Base-by-base conservation (phyloP, 345 rosid genomes). In the Citrus glauca region DNA sequence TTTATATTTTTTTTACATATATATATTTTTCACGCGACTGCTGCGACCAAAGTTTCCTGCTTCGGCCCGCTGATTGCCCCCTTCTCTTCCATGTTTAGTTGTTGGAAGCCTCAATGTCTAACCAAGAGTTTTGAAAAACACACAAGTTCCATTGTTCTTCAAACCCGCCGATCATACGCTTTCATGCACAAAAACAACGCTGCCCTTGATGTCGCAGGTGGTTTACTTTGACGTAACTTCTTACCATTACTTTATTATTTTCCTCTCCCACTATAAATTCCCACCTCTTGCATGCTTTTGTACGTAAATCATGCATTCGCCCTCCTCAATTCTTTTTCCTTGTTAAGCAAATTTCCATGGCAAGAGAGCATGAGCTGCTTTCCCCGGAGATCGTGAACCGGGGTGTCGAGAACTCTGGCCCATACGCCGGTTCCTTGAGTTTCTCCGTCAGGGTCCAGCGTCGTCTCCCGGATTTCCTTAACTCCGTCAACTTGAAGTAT, bases 401-500 rank as follows among this genome's bases (percentile, higher is more conserved):
- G 53, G 91, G 85, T 20, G 66, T 80, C 13, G 82, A 83, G 70
- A 84, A 80, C 50, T 82, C 87, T 0, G 85, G 86, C 11, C 81
- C 86, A 22, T 50, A 83, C 27, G 86, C 89, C 17, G 87, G 90
- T n/a, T 85, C 91, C 27, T 64, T 80, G 73, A 78, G 72, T 63
- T 85, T 86, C 85, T 83, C 86, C 0, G 87, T 88, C 16, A 81
- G 80, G 78, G 90, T 86, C 8, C 73, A 82, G 22, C 84, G 85
- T 3, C 74, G 84, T 60, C 69, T 87, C 66, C 97, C 97, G 3
- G 87, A 88, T 73, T 87, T 85, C 75, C 85, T 89, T 1, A 78
- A 61, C 42, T 88, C 86, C 4, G 91, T 89, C 48, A 89, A 93
- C 82, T 59, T 91, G 74, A 91, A 85, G 72, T 89, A 90, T 62